Conservation (phyloP, 352 stramenopile genomes). For the Albugo candida region DNA sequence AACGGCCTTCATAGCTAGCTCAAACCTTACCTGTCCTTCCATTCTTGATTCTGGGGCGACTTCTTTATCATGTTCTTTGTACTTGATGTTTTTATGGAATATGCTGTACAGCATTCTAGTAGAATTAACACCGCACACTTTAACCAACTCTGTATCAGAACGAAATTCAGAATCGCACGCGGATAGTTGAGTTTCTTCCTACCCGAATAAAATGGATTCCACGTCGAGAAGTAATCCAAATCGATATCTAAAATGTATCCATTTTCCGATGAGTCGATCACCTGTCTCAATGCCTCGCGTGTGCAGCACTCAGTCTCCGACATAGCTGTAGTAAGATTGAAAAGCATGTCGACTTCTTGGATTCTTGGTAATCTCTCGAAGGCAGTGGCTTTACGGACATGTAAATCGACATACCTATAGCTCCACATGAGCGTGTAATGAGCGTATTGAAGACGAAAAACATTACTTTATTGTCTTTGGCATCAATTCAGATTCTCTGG, state of each 20-base stretch:
- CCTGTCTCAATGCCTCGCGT: no score
- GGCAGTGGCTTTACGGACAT: no score
- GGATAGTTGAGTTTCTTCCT: neutral
- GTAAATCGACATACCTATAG: no score
- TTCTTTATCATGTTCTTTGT: constrained; percentile 2
- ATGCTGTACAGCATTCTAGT: neutral
- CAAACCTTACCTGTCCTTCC: constrained; percentile 15
- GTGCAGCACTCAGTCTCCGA: no score
- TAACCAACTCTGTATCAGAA: constrained; percentile 25
- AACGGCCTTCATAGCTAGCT: constrained; percentile 11
- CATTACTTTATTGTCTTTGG: no score
- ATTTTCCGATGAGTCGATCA: no score
- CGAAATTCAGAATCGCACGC: constrained; percentile 9
- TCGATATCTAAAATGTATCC: constrained; percentile 64
- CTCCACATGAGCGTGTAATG: no score
- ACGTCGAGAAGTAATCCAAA: constrained; percentile 81
- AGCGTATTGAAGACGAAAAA: no score
- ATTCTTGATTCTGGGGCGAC: constrained; percentile 12
- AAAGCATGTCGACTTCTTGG: constrained; percentile 9
- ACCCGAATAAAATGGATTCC: constrained; percentile 63
- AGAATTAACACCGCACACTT: constrained; percentile 4
- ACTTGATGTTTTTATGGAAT: neutral
- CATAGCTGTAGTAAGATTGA: neutral
- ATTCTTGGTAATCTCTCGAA: neutral
- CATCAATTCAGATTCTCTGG: no score